These are phyloP conservation scores for Candida odintsovae DNA, from an alignment of 805 yeast species.

Conservation along the genomic window DNA sequence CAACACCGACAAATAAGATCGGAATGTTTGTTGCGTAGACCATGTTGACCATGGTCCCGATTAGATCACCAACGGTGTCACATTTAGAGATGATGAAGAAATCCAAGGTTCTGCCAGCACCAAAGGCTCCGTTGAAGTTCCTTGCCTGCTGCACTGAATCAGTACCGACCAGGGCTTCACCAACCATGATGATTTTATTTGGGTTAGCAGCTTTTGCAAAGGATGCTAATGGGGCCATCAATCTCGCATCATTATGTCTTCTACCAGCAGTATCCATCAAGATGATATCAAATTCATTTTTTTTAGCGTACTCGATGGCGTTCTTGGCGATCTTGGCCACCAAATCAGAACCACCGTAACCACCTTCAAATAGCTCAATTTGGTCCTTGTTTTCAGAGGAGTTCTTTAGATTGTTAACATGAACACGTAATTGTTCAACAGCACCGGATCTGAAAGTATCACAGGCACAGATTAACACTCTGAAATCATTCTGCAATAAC, in stretches of 20 bases:
- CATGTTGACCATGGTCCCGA: slow-evolving; percentile 96
- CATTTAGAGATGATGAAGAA: slow-evolving; percentile 92
- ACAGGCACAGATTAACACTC: slow-evolving; percentile 89
- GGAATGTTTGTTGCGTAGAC: slow-evolving; percentile 96
- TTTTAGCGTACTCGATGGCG: slow-evolving; percentile 76
- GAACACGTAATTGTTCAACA: slow-evolving; percentile 94
- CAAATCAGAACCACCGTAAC: slow-evolving; percentile 93
- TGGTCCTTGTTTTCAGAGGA: slow-evolving; percentile 46
- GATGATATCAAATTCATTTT: slow-evolving; percentile 72
- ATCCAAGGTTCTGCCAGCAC: slow-evolving; percentile 72
- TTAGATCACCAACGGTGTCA: slow-evolving; percentile 95
- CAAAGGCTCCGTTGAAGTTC: slow-evolving; percentile 91
- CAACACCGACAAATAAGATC: slow-evolving; percentile 90
- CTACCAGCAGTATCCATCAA: slow-evolving; percentile 97
- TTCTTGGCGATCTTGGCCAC: slow-evolving; percentile 91
- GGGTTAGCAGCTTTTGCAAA: slow-evolving; percentile 96
- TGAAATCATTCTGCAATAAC: slow-evolving; percentile 84
- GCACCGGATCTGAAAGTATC: slow-evolving; percentile 98
- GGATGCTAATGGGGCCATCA: slow-evolving; percentile 93
- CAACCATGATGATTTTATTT: slow-evolving; percentile 96
- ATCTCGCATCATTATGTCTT: slow-evolving; percentile 88
- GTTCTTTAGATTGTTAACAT: slow-evolving; percentile 75
- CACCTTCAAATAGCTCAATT: slow-evolving; percentile 80
- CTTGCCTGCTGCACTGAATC: slow-evolving; percentile 94
- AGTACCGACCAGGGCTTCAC: slow-evolving; percentile 96